Percentiles rank a stretch among this genome's conserved stretches.
These are phyloP conservation scores for Scedosporium boydii DNA, from an alignment of 2,329 filamentous ascomycete species.

Conservation along the genomic window DNA sequence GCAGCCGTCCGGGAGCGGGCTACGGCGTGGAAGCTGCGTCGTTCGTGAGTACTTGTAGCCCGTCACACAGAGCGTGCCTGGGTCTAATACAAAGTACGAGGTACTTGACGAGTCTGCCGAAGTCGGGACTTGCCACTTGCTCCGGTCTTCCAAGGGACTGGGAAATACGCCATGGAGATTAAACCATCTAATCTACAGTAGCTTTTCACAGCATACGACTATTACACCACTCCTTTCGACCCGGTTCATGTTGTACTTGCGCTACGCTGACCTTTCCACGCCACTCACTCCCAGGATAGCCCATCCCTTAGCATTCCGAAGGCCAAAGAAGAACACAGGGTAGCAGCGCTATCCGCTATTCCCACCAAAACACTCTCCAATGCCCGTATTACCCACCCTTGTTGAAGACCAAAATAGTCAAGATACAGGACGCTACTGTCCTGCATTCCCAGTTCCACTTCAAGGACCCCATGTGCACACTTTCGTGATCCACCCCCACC, in stretches of 20 bases:
- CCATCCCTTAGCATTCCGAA: background rate
- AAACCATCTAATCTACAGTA: background rate
- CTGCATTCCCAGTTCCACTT: background rate
- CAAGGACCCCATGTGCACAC: background rate
- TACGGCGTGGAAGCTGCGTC: background rate
- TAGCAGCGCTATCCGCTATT: background rate
- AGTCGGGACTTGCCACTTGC: background rate
- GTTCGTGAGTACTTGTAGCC: background rate
- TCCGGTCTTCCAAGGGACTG: background rate
- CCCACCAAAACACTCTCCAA: background rate
- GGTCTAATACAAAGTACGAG: background rate
- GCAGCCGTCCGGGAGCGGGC: background rate
- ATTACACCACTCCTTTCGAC: background rate
- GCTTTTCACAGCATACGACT: background rate
- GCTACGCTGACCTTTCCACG: background rate
- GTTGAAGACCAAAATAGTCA: background rate
- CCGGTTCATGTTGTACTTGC: background rate
- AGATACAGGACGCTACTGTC: background rate
- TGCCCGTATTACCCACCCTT: background rate
- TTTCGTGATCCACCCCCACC: background rate
- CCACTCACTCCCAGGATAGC: background rate
- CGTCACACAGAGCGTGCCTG: background rate
- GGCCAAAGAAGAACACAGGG: background rate
- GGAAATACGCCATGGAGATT: background rate
- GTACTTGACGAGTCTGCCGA: background rate